Percentiles rank a stretch among this genome's conserved stretches.
These are phyloP conservation scores for Lichtheimia hyalospora DNA, from an alignment of 371 early-diverging fungal species.

Conservation along the genomic window DNA sequence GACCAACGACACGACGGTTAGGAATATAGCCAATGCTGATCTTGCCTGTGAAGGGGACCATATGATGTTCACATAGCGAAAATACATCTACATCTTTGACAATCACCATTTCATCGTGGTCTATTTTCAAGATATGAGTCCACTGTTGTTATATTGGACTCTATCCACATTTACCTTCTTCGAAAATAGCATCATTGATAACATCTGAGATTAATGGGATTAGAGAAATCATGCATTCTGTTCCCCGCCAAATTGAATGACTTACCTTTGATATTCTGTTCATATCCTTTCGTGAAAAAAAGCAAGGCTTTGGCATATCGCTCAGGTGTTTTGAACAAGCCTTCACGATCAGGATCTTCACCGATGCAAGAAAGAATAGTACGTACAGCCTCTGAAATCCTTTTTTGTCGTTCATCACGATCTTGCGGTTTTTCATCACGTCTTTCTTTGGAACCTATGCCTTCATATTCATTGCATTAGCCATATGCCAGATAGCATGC, in stretches of 20 bases:
- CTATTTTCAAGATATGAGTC: slow-evolving; percentile 28
- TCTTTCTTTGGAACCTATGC: slow-evolving; percentile 72
- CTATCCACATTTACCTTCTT: slow-evolving; percentile 70
- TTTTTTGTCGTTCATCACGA: slow-evolving; percentile 65
- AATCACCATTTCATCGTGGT: slow-evolving; percentile 98
- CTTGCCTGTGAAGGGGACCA: slow-evolving; percentile 98
- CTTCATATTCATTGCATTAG: slow-evolving; percentile 19
- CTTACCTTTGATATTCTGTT: slow-evolving; percentile 77
- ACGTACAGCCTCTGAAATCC: slow-evolving; percentile 84
- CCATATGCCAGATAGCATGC: background rate
- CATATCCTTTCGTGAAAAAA: slow-evolving; percentile 97
- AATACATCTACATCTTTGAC: slow-evolving; percentile 94
- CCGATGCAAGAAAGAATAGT: slow-evolving; percentile 92
- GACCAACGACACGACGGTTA: slow-evolving; percentile 91
- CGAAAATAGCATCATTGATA: slow-evolving; percentile 91
- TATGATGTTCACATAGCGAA: slow-evolving; percentile 97
- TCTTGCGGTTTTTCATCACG: slow-evolving; percentile 76
- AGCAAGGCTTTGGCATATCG: slow-evolving; percentile 97
- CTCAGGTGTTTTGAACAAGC: slow-evolving; percentile 93
- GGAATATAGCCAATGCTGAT: slow-evolving; percentile 97
- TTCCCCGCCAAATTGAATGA: no score
- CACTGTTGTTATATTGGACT: background rate
- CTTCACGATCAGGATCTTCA: slow-evolving; percentile 94
- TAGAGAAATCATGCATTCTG: background rate
- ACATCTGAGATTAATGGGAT: slow-evolving; percentile 54